Conservation (phyloP, 495 filamentous ascomycete genomes). For the Zalerion maritima region DNA sequence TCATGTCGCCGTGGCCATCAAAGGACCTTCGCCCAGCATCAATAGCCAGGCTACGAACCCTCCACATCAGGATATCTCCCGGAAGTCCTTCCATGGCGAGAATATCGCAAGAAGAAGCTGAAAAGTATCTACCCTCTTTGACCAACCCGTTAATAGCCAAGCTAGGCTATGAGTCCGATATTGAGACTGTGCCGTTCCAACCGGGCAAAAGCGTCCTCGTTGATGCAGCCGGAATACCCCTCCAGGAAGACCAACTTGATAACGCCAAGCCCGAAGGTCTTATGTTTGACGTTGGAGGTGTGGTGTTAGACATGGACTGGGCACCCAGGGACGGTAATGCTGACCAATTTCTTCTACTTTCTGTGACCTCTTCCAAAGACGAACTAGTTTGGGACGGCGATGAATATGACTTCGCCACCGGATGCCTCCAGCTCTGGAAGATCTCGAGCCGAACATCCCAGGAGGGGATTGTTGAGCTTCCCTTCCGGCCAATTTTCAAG, state of each 20-base stretch:
- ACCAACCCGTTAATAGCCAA: no score
- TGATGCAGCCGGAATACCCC: slow-evolving; percentile 11
- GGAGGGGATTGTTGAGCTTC: slow-evolving; percentile 8
- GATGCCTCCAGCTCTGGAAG: slow-evolving; percentile 29
- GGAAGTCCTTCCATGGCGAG: no score
- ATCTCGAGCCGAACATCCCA: slow-evolving; percentile 12
- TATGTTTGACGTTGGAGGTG: slow-evolving; percentile 30
- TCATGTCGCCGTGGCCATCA: no score
- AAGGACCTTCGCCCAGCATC: no score
- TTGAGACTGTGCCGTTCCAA: no score
- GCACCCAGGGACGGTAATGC: slow-evolving; percentile 17
- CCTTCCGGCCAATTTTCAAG: slow-evolving; percentile 13
- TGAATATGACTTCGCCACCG: slow-evolving; percentile 10
- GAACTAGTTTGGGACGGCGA: slow-evolving; percentile 10
- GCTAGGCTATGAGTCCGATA: no score
- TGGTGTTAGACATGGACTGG: slow-evolving; percentile 29
- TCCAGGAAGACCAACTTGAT: slow-evolving; percentile 6
- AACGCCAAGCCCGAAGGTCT: slow-evolving; percentile 19
- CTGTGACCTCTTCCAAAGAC: slow-evolving; percentile 28
- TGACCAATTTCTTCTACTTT: slow-evolving; percentile 28
- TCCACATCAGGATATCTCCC: no score
- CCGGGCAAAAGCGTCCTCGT: no score
- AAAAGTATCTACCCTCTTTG: no score
- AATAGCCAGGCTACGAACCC: no score
- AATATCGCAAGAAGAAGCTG: no score